Percentiles rank a stretch among this genome's conserved stretches.
Evolutionary conservation across 805 yeast species (phyloP).

Genomic region (Candida silvicultrix): DNA sequence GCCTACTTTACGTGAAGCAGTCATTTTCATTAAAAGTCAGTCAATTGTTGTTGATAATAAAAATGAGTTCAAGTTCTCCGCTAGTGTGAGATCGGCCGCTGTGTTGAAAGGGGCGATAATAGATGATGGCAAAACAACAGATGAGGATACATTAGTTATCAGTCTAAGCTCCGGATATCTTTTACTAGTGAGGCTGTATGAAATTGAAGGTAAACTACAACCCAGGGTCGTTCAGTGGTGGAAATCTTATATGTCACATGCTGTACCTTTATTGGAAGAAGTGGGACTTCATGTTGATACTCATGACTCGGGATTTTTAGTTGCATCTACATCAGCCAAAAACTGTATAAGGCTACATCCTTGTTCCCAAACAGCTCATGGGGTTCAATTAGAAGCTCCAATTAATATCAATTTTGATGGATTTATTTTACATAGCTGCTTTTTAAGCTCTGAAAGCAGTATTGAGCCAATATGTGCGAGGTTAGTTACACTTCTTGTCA

Average conservation of each 20-base stretch:
- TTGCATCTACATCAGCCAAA: slow-evolving; percentile 31
- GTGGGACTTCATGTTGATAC: slow-evolving; percentile 6
- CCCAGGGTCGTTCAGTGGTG: slow-evolving; percentile 50
- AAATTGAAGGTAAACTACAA: slow-evolving; percentile 3
- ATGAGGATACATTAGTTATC: slow-evolving; percentile 32
- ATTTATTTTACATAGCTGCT: slow-evolving; percentile 33
- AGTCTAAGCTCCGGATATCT: slow-evolving; percentile 33
- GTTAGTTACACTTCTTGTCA: slow-evolving; percentile 30
- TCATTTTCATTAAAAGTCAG: slow-evolving; percentile 9
- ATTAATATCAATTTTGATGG: slow-evolving; percentile 37
- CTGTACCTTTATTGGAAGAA: slow-evolving; percentile 17
- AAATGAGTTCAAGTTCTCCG: slow-evolving; percentile 6
- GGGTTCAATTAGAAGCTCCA: slow-evolving; percentile 31
- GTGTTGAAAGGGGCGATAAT: slow-evolving; percentile 13
- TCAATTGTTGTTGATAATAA: slow-evolving; percentile 14
- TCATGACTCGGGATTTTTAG: slow-evolving; percentile 33
- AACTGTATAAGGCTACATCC: slow-evolving; percentile 33
- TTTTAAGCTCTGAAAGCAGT: slow-evolving; percentile 30
- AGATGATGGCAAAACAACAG: slow-evolving; percentile 1
- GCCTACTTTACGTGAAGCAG: slow-evolving; percentile 10
- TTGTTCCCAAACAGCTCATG: slow-evolving; percentile 29
- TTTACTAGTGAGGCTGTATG: slow-evolving; percentile 32
- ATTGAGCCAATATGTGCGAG: slow-evolving; percentile 23
- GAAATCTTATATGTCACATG: slow-evolving; percentile 22
- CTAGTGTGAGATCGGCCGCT: slow-evolving; percentile 11